A percentile compares a stretch with the other conserved stretches of the same genome.
Conservation (phyloP, 306 rosid genomes). For the Sicyos edulis region DNA sequence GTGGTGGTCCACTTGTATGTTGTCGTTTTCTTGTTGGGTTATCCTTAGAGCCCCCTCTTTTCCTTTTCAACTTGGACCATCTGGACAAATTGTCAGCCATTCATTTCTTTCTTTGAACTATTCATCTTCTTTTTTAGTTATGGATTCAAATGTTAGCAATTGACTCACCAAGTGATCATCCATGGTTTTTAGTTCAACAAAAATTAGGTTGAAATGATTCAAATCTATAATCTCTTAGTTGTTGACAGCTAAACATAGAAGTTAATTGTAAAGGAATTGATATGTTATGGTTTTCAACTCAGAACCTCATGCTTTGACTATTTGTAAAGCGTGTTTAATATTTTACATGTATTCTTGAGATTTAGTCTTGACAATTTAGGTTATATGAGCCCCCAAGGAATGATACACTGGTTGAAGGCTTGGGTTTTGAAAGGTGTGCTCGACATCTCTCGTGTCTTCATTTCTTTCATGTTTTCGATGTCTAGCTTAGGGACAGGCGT, state of each 20-base stretch:
- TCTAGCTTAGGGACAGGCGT: too few species aligned
- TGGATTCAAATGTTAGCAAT: not conserved
- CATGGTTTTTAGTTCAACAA: not conserved
- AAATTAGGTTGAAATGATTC: too few species aligned
- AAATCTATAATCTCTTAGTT: too few species aligned
- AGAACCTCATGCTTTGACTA: not conserved
- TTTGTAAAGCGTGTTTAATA: too few species aligned
- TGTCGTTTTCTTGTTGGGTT: conserved; percentile 29
- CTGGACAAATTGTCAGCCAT: conserved; percentile 4
- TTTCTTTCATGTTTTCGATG: too few species aligned
- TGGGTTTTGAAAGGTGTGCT: too few species aligned
- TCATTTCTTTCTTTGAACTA: not conserved
- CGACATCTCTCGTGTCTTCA: too few species aligned
- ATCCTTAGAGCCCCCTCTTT: conserved; percentile 29
- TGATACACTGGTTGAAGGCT: too few species aligned
- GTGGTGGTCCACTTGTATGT: conserved; percentile 53
- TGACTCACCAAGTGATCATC: not conserved
- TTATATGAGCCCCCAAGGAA: too few species aligned
- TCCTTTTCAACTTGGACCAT: not conserved
- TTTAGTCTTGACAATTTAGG: not conserved
- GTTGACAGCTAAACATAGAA: too few species aligned
- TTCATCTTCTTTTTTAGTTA: not conserved
- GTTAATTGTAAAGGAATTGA: not conserved
- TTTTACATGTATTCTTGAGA: not conserved
- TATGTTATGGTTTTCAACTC: not conserved